These are phyloP conservation scores for Cyclostephanos invisitatus DNA, from an alignment of 108 stramenopile species.

Conservation along the genomic window DNA sequence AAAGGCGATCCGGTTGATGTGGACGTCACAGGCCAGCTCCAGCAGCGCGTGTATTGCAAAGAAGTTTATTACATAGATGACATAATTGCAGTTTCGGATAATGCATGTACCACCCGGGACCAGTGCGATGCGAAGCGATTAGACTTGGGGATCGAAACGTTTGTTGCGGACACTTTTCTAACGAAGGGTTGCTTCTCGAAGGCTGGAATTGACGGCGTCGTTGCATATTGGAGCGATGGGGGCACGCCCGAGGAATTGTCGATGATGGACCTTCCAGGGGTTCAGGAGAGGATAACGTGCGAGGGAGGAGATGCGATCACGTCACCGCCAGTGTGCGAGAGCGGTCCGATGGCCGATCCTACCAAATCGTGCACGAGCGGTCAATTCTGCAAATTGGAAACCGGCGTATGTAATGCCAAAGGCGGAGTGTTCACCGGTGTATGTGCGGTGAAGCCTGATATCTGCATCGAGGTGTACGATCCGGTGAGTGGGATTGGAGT, in stretches of 20 bases:
- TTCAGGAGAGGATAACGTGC: background rate
- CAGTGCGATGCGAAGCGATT: slow-evolving; percentile 4
- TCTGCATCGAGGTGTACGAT: background rate
- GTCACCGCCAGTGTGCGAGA: background rate
- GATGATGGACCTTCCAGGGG: background rate
- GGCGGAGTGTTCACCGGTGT: background rate
- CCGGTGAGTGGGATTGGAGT: background rate
- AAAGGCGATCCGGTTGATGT: background rate
- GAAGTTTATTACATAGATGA: background rate
- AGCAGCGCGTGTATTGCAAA: slow-evolving; percentile 8
- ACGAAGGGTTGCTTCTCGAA: slow-evolving; percentile 19
- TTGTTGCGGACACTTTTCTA: background rate
- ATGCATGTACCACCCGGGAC: background rate
- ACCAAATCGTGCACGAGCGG: background rate
- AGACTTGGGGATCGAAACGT: slow-evolving; percentile 1
- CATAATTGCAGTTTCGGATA: background rate
- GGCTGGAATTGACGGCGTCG: background rate
- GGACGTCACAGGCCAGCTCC: background rate
- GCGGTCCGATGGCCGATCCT: slow-evolving; percentile 5
- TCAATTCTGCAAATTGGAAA: background rate
- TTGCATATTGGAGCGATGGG: slow-evolving; percentile 1
- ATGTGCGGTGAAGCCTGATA: background rate
- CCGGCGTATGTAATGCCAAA: background rate
- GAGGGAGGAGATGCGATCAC: background rate
- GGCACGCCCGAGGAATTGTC: background rate